Conservation (phyloP, 1,284 basidiomycete species). For the Termitomyces sp. region DNA sequence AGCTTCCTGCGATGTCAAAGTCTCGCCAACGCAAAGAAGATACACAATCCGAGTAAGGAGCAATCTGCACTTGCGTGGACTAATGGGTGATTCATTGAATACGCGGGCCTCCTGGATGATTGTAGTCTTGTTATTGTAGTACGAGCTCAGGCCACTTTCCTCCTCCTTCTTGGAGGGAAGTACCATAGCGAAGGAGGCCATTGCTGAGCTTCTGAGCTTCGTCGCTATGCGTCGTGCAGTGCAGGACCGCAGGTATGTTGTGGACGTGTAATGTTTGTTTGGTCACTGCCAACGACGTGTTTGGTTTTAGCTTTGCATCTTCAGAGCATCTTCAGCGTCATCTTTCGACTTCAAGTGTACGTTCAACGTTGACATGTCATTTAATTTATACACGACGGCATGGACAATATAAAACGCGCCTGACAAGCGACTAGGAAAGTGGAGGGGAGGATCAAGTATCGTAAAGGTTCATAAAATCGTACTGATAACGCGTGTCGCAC, state of each 20-base stretch:
- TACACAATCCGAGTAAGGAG: conserved; percentile 96
- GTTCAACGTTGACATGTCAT: neutral
- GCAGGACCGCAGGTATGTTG: too few species aligned
- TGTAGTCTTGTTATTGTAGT: conserved; percentile 93
- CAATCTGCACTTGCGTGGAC: conserved; percentile 93
- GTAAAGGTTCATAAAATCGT: conserved; percentile 13
- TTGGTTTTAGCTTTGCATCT: conserved; percentile 22
- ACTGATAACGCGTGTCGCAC: neutral
- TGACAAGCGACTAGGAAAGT: conserved; percentile 1
- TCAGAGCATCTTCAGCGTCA: too few species aligned
- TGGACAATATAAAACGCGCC: conserved; percentile 7
- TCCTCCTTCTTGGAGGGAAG: conserved; percentile 90
- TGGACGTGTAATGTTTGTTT: conserved; percentile 39
- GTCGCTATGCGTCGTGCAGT: conserved; percentile 8
- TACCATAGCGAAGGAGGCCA: conserved; percentile 59
- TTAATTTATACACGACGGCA: conserved; percentile 14
- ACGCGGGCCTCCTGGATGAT: conserved; percentile 97
- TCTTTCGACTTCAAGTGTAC: too few species aligned
- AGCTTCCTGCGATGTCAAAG: conserved; percentile 92
- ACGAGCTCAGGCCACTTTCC: conserved; percentile 80
- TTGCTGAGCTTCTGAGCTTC: conserved; percentile 22
- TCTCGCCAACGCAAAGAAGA: conserved; percentile 94
- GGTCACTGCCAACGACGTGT: conserved; percentile 18
- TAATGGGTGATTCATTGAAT: conserved; percentile 99
- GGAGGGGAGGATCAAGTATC: conserved; percentile 5